Conservation (phyloP, 192 early-diverging fungal species). For the Globomyces pollinis-pini region DNA sequence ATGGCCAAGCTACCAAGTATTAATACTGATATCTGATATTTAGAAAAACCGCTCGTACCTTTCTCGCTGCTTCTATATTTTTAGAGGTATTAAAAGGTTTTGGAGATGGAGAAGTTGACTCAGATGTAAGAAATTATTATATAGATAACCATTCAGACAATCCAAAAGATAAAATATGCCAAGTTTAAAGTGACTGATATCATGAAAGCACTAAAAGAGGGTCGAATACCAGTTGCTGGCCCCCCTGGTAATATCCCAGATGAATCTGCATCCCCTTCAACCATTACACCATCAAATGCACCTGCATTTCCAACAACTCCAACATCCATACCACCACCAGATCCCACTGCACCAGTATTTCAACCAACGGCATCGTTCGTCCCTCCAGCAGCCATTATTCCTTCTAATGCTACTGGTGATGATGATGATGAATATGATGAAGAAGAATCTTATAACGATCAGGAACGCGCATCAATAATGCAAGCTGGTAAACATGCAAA, state of each 20-base stretch:
- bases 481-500: slow-evolving; percentile 80
- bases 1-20: slow-evolving; percentile 72
- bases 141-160: too few relatives aligned
- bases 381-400: background rate
- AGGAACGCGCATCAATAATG: slow-evolving; percentile 35
- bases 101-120: slow-evolving; percentile 63
- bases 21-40: slow-evolving; percentile 4
- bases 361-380: background rate
- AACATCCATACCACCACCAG: background rate
- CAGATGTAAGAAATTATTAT: background rate
- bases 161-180: slow-evolving; percentile 89
- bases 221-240: slow-evolving; percentile 53
- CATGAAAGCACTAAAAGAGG: slow-evolving; percentile 81
- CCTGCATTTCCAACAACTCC: background rate
- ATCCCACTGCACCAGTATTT: background rate
- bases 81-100: slow-evolving; percentile 80
- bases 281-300: background rate
- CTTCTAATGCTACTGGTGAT: slow-evolving; percentile 8
- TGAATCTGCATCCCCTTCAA: background rate
- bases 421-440: slow-evolving; percentile 19
- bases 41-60: slow-evolving; percentile 76
- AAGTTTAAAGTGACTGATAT: slow-evolving; percentile 96
- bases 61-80: slow-evolving; percentile 84
- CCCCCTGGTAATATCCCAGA: slow-evolving; percentile 14
- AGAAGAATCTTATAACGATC: slow-evolving; percentile 6